Evolutionary conservation across 108 stramenopile species (phyloP).

Genomic region (Seminavis robusta): DNA sequence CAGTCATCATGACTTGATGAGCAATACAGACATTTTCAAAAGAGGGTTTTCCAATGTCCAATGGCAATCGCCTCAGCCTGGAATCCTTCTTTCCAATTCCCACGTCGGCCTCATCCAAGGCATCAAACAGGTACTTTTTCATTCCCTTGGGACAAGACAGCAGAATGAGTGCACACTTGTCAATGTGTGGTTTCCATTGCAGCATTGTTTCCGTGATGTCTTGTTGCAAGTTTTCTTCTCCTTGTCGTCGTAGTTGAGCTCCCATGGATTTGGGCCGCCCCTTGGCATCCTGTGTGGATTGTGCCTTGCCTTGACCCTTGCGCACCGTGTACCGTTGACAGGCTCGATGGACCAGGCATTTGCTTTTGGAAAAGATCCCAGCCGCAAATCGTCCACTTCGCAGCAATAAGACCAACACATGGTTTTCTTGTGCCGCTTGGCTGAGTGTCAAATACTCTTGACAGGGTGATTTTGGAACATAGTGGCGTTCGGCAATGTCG

Average conservation of each 20-base stretch:
- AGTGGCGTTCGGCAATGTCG: not conserved
- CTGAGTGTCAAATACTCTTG: not conserved
- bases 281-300: slow-evolving; percentile 59
- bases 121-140: slow-evolving; percentile 22
- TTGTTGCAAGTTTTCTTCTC: slow-evolving; percentile 61
- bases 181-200: slow-evolving; percentile 40
- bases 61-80: slow-evolving; percentile 65
- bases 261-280: slow-evolving; percentile 75
- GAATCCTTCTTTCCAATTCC: slow-evolving; percentile 24
- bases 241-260: slow-evolving; percentile 75
- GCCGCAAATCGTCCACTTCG: slow-evolving; percentile 73
- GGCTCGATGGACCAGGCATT: slow-evolving; percentile 63
- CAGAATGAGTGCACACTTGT: slow-evolving; percentile 14
- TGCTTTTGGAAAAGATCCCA: slow-evolving; percentile 42
- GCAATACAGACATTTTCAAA: slow-evolving; percentile 34
- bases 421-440: not conserved
- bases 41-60: slow-evolving; percentile 74
- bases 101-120: not conserved
- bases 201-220: slow-evolving; percentile 56
- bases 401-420: slow-evolving; percentile 56
- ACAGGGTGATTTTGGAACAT: not conserved
- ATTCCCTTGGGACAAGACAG: slow-evolving; percentile 57
- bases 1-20: slow-evolving; percentile 37
- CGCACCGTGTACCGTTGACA: slow-evolving; percentile 76
- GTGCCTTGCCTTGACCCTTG: slow-evolving; percentile 84